Conservation (phyloP, 169 alveolate species). For the Eimeria brunetti region DNA sequence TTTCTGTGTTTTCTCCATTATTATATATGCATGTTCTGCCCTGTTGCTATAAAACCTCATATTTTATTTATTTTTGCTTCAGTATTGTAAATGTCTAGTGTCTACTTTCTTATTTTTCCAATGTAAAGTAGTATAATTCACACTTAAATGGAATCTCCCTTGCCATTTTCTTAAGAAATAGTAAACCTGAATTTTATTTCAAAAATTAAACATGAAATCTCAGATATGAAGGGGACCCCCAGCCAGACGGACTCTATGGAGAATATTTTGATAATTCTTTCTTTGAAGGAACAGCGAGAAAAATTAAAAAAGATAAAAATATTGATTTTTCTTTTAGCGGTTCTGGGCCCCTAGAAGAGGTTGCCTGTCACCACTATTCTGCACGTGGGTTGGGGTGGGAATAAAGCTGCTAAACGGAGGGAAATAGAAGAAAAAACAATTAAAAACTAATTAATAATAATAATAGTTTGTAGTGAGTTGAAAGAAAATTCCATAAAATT, state of each 20-base stretch:
- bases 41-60: no score
- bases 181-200: no score
- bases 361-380: conserved; percentile 90
- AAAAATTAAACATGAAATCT: no score
- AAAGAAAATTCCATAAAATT: not conserved
- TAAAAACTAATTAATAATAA: no score
- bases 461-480: not conserved
- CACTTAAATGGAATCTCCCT: no score
- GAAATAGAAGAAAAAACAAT: not conserved
- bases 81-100: no score
- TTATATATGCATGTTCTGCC: no score
- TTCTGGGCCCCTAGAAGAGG: conserved; percentile 89
- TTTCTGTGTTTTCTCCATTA: not conserved
- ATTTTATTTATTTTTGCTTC: no score
- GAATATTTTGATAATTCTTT: conserved; percentile 85
- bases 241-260: conserved; percentile 88
- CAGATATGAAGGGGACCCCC: conserved; percentile 85
- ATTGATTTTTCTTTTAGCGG: conserved; percentile 88
- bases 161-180: no score
- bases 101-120: no score
- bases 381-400: conserved; percentile 72
- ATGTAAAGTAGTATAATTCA: no score
- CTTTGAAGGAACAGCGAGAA: conserved; percentile 87
- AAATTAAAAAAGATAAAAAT: conserved; percentile 87
- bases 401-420: no score